phyloP scores from a whole-genome alignment of 176 grass and related monocot genomes.

The Carex littledalei region DNA sequence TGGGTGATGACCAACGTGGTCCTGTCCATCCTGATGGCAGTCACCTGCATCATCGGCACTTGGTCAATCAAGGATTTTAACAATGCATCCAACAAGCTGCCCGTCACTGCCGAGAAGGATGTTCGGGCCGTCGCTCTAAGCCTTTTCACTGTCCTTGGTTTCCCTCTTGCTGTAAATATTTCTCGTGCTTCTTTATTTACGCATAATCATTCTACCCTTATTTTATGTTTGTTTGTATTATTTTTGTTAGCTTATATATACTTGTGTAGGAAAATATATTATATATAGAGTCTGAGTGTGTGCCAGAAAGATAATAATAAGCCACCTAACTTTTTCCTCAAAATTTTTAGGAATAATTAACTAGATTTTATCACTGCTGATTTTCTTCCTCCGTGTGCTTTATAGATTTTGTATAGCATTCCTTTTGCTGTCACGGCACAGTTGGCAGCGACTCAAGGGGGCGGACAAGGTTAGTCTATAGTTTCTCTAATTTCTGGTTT shows the following conservation, averaged over 20 bases:
- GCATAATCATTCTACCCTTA: background rate
- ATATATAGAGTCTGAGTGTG: background rate
- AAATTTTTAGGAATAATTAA: background rate
- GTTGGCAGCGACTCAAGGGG: slow-evolving; percentile 43
- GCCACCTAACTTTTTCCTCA: background rate
- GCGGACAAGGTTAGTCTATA: slow-evolving; percentile 57
- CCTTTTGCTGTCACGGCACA: slow-evolving; percentile 79
- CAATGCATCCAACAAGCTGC: slow-evolving; percentile 39
- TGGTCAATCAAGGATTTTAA: slow-evolving; percentile 63
- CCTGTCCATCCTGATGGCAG: slow-evolving; percentile 53
- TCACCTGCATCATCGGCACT: slow-evolving; percentile 49
- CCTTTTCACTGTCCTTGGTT: slow-evolving; percentile 59
- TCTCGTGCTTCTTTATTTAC: background rate
- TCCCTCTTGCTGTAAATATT: slow-evolving; percentile 71
- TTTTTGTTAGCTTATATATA: background rate
- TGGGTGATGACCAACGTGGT: slow-evolving; percentile 74
- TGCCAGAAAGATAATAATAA: background rate
- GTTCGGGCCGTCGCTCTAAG: slow-evolving; percentile 43
- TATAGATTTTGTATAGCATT: slow-evolving; percentile 74
- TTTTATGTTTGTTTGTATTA: background rate
- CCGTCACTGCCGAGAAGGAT: slow-evolving; percentile 37
- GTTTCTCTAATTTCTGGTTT: background rate
- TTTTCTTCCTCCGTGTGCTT: background rate
- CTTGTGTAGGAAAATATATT: background rate
- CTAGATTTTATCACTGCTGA: background rate